Base-by-base conservation (phyloP, 2,329 filamentous ascomycete species). In the Albifimbria verrucaria region DNA sequence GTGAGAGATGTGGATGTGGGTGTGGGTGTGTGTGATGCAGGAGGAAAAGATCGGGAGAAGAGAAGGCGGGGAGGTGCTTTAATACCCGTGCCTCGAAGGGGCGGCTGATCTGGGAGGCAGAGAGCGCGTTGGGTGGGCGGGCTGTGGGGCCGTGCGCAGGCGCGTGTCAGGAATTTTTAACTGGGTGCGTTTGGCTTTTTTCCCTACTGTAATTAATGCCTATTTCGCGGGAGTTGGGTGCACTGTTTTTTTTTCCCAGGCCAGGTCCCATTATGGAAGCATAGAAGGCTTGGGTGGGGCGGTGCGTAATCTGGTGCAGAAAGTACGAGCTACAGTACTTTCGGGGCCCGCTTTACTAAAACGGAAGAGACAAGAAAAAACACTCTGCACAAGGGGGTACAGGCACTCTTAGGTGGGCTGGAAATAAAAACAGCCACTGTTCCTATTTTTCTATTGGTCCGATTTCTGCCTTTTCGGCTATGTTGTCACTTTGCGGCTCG, bases 11-110 rank as follows among this genome's bases (percentile, higher is more conserved):
- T 62, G 59, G 57, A 56, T 60, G 57, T 59, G 61, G 56, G 61
- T 63, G 59, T 59, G 58, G 55, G 58, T 64, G 65, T 66, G 64
- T 70, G 67, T 70, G 71, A 72, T 76, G 73, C 63, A 73, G 69
- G 65, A 74, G 63, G 67, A 58, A 71, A 73, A 74, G 63, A 58
- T 62, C 58, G 58, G 56, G 61, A 59, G 60, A 52, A 58, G 58
- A 57, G 66, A 63, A 62, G 73, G 72, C 72, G 77, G 76, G 77
- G 75, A 66, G 62, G 60, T 59, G 65, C 63, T 72, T 73, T 73
- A 73, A 73, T 73, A 73, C 65, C 68, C 67, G 61, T 63, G 61
- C 61, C 61, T 63, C 56, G 59, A 57, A 61, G 62, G 55, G 62
- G 65, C 68, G 68, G 68, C 67, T 73, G 71, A 73, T 73, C 63